Evolutionary conservation across 345 rosid species (phyloP), one percentile per base, ranked within the genome.

Genomic region (Populus davidiana): DNA sequence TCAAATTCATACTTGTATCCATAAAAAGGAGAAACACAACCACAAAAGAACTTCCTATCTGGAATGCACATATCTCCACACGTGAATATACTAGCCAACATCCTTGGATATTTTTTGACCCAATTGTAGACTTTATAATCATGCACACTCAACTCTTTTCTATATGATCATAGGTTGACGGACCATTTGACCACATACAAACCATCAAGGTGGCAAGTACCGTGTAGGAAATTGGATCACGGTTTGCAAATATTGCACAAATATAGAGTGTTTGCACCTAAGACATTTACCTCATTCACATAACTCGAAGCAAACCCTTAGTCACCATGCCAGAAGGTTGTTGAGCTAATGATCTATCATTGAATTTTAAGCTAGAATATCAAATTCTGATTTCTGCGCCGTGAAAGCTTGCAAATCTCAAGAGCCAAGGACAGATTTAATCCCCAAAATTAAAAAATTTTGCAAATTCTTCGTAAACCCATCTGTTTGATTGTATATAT

Each of bases 1-100:
- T 75, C 66, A 72, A 66, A 67, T 64, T 23, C 81, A 78, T 23
- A 83, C 61, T 39, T 18, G 49, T n/a, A 17, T 20, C 7, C 64
- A 49, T 20, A 36, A 23, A 59, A 59, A 23, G 27, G 25, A 59
- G 64, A 23, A 59, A n/a, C 23, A 52, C 61, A 54, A 25, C 39
- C 1, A 73, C 31, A 77, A 1, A 64, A 59, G 47, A 36, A 69
- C 67, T 6, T 23, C 35, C 35, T 2, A 69, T n/a, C 72, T 69
- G 35, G 14, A 41, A 69, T 41, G 47, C 71, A 39, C 2, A 68
- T 39, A 39, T 33, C 71, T 39, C 72, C 14, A 41, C 6, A 10
- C 23, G 16, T 59, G 64, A 59, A 3, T 59, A 23, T 59, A 23
- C 27, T 3, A n/a, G 6, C 25, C 27, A 56, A 56, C n/a, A 59